Percentiles rank a stretch among this genome's conserved stretches.
phyloP scores from a whole-genome alignment of 2,329 filamentous ascomycete genomes.

The Helotiales sp. region DNA sequence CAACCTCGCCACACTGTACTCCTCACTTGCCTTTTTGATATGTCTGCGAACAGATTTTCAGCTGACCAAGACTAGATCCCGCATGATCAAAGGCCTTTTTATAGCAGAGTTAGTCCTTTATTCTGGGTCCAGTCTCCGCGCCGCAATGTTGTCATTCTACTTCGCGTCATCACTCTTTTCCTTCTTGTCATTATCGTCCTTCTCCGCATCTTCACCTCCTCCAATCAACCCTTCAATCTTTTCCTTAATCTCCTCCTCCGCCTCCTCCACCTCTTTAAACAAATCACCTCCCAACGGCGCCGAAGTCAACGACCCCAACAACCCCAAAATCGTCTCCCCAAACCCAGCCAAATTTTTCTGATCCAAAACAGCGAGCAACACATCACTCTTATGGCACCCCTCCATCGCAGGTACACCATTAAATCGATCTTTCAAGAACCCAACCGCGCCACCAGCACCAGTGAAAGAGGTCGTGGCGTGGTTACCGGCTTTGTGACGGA shows the following conservation, averaged over 20 bases:
- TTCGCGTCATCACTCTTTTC: no score
- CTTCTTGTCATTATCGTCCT: not conserved
- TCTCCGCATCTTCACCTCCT: not conserved
- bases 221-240: not conserved
- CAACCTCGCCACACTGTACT: no score
- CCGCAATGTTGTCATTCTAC: no score
- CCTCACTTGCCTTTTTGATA: no score
- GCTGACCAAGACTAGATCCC: no score
- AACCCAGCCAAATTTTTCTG: not conserved
- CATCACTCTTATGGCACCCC: conserved; percentile 2
- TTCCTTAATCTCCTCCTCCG: not conserved
- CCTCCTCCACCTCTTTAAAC: not conserved
- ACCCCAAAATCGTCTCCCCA: conserved; percentile 4
- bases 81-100: no score
- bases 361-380: not conserved
- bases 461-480: not conserved
- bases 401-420: conserved; percentile 3
- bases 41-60: no score
- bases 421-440: conserved; percentile 17
- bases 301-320: not conserved
- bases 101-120: no score
- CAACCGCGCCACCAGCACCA: conserved; percentile 6
- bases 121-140: no score
- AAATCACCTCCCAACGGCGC: not conserved
- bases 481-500: not conserved